phyloP scores from a whole-genome alignment of 139 green algal species.

The Pleodorina starrii region DNA sequence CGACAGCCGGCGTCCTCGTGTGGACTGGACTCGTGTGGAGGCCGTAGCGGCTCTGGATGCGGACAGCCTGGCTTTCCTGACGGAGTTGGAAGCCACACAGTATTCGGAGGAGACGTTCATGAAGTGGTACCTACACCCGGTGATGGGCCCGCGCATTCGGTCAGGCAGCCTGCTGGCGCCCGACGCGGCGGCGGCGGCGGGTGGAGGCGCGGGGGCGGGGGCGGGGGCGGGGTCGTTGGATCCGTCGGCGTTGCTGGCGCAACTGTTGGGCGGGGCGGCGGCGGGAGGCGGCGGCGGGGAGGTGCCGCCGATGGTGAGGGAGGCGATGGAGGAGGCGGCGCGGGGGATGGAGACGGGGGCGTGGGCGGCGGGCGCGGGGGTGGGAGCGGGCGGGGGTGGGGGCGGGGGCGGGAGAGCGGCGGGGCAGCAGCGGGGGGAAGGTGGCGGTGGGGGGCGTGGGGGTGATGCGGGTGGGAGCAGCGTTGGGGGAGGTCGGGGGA shows the following conservation, averaged over 20 bases:
- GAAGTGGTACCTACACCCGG: constrained; percentile 48
- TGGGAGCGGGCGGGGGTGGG: not conserved
- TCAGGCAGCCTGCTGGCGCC: constrained; percentile 19
- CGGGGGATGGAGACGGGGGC: not conserved
- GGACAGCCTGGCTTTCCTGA: constrained; percentile 5
- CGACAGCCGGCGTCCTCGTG: not conserved
- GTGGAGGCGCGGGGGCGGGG: not conserved
- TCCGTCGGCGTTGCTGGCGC: not conserved
- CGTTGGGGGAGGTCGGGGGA: not conserved
- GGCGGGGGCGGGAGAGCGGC: not conserved
- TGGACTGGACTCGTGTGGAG: constrained; percentile 22
- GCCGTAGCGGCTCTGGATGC: constrained; percentile 2
- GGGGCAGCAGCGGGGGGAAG: not conserved
- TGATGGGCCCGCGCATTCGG: constrained; percentile 33
- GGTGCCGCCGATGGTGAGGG: not conserved
- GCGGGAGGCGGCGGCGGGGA: not conserved
- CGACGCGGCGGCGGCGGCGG: not conserved
- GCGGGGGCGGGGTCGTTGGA: not conserved
- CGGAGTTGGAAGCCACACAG: constrained; percentile 17
- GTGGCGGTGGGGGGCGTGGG: not conserved
- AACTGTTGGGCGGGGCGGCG: not conserved
- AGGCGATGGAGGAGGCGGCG: constrained; percentile 34
- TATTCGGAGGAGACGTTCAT: constrained; percentile 37
- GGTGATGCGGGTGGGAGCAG: not conserved
- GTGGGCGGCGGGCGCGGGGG: not conserved